Conservation (phyloP, 495 filamentous ascomycete genomes). For the Haplographium delicatum region DNA sequence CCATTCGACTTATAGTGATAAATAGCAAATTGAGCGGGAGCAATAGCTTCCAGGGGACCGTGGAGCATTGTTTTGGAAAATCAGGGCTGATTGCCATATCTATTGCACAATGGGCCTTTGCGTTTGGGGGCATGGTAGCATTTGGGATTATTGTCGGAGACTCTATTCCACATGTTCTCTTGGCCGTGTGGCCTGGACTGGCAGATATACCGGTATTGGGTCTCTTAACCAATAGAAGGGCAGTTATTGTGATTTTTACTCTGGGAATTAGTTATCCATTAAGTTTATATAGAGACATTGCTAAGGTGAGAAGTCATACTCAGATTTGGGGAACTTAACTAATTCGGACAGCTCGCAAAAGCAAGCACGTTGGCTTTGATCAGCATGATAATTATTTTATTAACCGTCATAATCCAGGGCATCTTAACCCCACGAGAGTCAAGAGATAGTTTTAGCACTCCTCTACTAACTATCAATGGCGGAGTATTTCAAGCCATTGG, state of each 20-base stretch:
- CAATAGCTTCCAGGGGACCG: slow-evolving; percentile 88
- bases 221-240: slow-evolving; percentile 72
- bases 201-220: slow-evolving; percentile 68
- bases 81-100: slow-evolving; percentile 85
- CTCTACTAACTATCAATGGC: slow-evolving; percentile 65
- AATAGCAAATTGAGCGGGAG: slow-evolving; percentile 93
- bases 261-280: slow-evolving; percentile 86
- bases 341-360: slow-evolving; percentile 71
- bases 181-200: slow-evolving; percentile 74
- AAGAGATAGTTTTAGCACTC: slow-evolving; percentile 60
- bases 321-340: slow-evolving; percentile 18
- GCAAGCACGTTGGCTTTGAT: slow-evolving; percentile 86
- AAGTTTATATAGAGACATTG: slow-evolving; percentile 92
- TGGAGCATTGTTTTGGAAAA: slow-evolving; percentile 89
- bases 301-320: slow-evolving; percentile 59
- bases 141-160: slow-evolving; percentile 97
- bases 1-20: slow-evolving; percentile 89
- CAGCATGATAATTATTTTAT: slow-evolving; percentile 84
- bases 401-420: slow-evolving; percentile 85
- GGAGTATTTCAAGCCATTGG: slow-evolving; percentile 95
- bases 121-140: slow-evolving; percentile 97
- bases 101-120: slow-evolving; percentile 93
- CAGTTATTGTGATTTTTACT: slow-evolving; percentile 80
- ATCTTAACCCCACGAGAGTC: slow-evolving; percentile 62
- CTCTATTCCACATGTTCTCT: slow-evolving; percentile 84